Evolutionary conservation across 805 yeast species (phyloP), one percentile per base, ranked within the genome.

Genomic region (Saturnispora sanitii): DNA sequence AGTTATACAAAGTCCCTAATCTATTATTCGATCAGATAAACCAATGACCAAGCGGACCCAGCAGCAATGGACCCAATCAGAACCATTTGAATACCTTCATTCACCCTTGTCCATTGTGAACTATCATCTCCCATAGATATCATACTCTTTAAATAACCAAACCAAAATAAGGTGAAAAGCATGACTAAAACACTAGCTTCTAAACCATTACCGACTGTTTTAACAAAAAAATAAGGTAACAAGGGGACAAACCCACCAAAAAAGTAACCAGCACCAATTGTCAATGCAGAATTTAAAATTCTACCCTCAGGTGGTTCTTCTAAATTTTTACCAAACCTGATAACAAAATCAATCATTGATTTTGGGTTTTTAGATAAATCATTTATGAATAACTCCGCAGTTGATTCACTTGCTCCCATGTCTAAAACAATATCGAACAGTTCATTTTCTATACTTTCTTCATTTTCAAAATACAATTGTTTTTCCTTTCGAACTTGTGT

Each of bases 1-100:
- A n/a, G n/a, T n/a, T n/a, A n/a, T n/a, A n/a, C n/a, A n/a, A n/a
- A 22, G 7, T 20, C 7, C 15, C 17, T 33, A 20, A 22, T 12
- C 27, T 6, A 31, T 18, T 33, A 33, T 21, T 79, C 95, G 45
- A 90, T 77, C 48, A 80, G 59, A 57, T 78, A 81, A 26, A 90
- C 98, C 57, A 88, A 73, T 34, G 75, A 76, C 95, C 95, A 90
- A 9, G 98, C 98, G 19, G 94, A 83, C 4, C 95, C 94, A 4
- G 98, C 97, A 18, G 98, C 97, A 25, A 82, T 66, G n/a, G 96
- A 94, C 30, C 98, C 98, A 38, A 85, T 88, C n/a, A 81, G 62
- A 40, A 86, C 78, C 97, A 92, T 90, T 63, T 86, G 94, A 16
- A 81, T 43, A 33, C 96, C 97, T 60, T 88, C 96, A 38, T 68